Base-by-base conservation (phyloP, 2,329 filamentous ascomycete genomes). In the Paecilomyces sp. region DNA sequence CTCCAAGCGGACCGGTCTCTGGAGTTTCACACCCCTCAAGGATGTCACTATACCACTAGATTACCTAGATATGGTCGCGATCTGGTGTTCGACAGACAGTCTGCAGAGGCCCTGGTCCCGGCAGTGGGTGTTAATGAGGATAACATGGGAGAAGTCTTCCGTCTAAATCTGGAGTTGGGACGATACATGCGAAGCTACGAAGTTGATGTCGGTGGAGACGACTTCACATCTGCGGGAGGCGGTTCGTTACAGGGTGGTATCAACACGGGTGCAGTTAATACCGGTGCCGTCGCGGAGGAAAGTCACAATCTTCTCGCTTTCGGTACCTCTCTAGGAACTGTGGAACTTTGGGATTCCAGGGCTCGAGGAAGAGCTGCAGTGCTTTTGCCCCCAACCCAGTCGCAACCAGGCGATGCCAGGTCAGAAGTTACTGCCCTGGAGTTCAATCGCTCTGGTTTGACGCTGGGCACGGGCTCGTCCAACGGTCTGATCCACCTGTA, bases 181-280 rank as follows among this genome's bases (percentile, higher is more conserved):
- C 85, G 93, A 57, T 99, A 96, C 73, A 94, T 99, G 89, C 91
- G 90, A 66, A 91, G 90, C 30, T 97, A 94, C 68, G 91, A 96
- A 70, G 80, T 97, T 7, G 92, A 96, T 66, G 90, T 97, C 7
- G 93, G 92, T 25, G 86, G 88, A 15, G 92, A 97, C 67, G 91
- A 96, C 60, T 82, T 87, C 61, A 79, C 79, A 12, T 82, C 83
- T 22, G 67, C 81, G 68, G 87, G 88, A 3, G 90, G 86, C 18
- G 86, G 87, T 41, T 88, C 92, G 1, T 75, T 97, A 30, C 93
- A 97, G 72, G 93, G 93, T 60, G 90, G 92, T 55, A 90, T 97
- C 54, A 83, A 88, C 60, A 88, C 91, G 0, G 92, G 92, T 13
- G 88, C 89, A 56, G 92, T 97, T 57, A 97, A 97, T 70, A 88